Evolutionary conservation across 495 filamentous ascomycete genomes (phyloP).

Genomic region (Xylaria scruposa): DNA sequence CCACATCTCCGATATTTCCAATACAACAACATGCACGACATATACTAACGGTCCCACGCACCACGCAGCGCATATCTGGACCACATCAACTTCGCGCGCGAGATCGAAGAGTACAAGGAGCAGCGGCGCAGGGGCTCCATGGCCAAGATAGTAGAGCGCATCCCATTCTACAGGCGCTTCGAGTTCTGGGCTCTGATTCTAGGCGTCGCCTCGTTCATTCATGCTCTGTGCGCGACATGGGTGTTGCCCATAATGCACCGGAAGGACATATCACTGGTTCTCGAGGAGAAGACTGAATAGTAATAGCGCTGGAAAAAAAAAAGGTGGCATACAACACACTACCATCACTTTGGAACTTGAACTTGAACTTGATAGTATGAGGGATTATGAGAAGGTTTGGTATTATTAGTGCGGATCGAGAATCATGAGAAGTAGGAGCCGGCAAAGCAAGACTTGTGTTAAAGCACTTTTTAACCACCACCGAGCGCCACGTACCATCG

Average conservation of each 20-base stretch:
- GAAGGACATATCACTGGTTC: background rate
- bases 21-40: background rate
- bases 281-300: background rate
- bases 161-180: constrained; percentile 7
- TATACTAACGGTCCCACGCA: background rate
- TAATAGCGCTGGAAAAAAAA: background rate
- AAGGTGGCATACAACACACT: background rate
- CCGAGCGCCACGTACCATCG: background rate
- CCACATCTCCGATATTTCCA: background rate
- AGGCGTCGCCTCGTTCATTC: background rate
- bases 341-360: background rate
- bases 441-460: background rate
- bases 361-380: background rate
- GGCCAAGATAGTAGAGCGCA: background rate
- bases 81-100: constrained; percentile 25
- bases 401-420: background rate
- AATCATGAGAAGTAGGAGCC: background rate
- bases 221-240: constrained; percentile 15
- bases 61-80: constrained; percentile 18
- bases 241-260: background rate
- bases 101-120: constrained; percentile 7
- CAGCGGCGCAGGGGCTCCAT: constrained; percentile 7
- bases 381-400: background rate
- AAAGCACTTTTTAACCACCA: background rate
- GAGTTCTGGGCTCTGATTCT: constrained; percentile 26